phyloP scores from a whole-genome alignment of 1,284 basidiomycete genomes.

The Hypsizygus ulmarius region DNA sequence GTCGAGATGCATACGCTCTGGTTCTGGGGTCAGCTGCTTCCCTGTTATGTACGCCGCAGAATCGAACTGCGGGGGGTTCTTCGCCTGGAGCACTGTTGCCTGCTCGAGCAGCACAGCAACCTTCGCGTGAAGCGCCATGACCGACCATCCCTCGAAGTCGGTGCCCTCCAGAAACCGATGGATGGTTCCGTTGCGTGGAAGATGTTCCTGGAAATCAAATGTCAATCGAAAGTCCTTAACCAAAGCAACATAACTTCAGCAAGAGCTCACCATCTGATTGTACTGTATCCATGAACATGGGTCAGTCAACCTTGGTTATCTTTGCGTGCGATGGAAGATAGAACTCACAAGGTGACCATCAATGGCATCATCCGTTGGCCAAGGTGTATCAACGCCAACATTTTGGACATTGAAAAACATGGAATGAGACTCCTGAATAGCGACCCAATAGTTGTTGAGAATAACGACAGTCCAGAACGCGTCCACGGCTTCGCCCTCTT shows the following conservation, averaged over 20 bases:
- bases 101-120: slow-evolving; percentile 24
- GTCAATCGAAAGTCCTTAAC: background rate
- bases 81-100: slow-evolving; percentile 12
- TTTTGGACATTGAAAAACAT: slow-evolving; percentile 21
- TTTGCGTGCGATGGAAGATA: background rate
- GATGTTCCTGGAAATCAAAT: slow-evolving; percentile 14
- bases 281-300: too few relatives aligned
- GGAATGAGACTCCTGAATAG: slow-evolving; percentile 25
- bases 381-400: slow-evolving; percentile 25
- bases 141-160: slow-evolving; percentile 22
- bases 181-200: slow-evolving; percentile 27
- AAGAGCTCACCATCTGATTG: slow-evolving; percentile 12
- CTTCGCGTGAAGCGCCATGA: slow-evolving; percentile 27
- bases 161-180: slow-evolving; percentile 25
- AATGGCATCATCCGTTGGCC: slow-evolving; percentile 30
- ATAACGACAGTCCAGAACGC: slow-evolving; percentile 31
- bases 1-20: slow-evolving; percentile 13
- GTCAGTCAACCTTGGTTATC: too few relatives aligned
- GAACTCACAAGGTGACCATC: slow-evolving; percentile 19
- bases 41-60: background rate
- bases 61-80: slow-evolving; percentile 3
- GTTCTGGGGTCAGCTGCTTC: background rate
- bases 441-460: slow-evolving; percentile 31
- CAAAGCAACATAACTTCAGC: background rate
- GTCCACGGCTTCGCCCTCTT: slow-evolving; percentile 32